Evolutionary conservation across 257 asterid genomes (phyloP).

Genomic region (Solanum piurae): DNA sequence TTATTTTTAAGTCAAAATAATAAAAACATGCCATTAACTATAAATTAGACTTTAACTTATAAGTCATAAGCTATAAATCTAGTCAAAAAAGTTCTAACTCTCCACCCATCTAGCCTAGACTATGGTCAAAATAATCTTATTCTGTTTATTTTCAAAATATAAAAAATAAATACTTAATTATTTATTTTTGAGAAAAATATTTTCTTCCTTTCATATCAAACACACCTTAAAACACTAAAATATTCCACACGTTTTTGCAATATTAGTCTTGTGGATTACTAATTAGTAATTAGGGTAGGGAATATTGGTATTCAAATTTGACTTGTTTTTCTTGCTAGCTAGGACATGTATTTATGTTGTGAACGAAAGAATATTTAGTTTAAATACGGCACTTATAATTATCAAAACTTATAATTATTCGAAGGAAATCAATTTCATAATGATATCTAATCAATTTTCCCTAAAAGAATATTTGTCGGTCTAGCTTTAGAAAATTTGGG

Average conservation of each 20-base stretch:
- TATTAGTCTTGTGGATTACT: neutral
- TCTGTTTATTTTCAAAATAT: neutral
- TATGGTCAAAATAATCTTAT: neutral
- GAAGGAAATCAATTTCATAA: neutral
- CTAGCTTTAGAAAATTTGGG: neutral
- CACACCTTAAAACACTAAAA: neutral
- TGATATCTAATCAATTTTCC: neutral
- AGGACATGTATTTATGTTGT: neutral
- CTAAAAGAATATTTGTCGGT: neutral
- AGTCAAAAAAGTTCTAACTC: fast-evolving
- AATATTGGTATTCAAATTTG: neutral
- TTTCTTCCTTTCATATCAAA: neutral
- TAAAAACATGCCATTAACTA: neutral
- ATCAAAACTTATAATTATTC: neutral
- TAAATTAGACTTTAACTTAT: neutral
- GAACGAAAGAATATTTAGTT: neutral
- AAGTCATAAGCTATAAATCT: neutral
- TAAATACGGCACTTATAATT: neutral
- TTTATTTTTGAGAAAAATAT: neutral
- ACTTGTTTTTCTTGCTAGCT: neutral
- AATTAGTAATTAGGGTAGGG: neutral
- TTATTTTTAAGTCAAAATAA: neutral
- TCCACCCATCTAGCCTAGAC: neutral
- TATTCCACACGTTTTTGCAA: neutral
- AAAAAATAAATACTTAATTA: too few species aligned